phyloP scores from a whole-genome alignment of 495 filamentous ascomycete species.

The Gamarada debralockiae region DNA sequence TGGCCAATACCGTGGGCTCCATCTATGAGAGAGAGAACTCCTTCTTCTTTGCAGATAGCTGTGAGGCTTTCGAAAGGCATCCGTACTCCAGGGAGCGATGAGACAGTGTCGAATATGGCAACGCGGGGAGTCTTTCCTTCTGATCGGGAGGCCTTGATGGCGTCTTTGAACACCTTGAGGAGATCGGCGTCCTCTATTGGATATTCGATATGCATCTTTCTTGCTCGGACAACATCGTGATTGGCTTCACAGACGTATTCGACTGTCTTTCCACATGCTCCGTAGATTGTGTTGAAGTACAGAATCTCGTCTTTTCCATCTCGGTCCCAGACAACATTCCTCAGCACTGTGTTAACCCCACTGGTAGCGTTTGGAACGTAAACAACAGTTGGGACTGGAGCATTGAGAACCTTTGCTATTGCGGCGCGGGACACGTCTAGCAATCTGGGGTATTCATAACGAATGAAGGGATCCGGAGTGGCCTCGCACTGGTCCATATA shows the following conservation, averaged over 20 bases:
- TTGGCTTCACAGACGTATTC: slow-evolving; percentile 59
- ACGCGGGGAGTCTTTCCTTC: slow-evolving; percentile 49
- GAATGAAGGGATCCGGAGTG: slow-evolving; percentile 69
- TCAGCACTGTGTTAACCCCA: slow-evolving; percentile 75
- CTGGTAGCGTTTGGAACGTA: slow-evolving; percentile 80
- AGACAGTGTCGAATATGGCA: slow-evolving; percentile 77
- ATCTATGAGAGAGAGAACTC: slow-evolving; percentile 61
- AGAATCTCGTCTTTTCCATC: slow-evolving; percentile 58
- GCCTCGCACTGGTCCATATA: slow-evolving; percentile 60
- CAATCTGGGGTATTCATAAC: slow-evolving; percentile 51
- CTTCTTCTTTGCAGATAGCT: slow-evolving; percentile 56
- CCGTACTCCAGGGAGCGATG: slow-evolving; percentile 68
- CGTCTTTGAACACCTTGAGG: slow-evolving; percentile 44
- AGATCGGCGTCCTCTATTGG: slow-evolving; percentile 59
- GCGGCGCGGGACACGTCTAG: slow-evolving; percentile 61
- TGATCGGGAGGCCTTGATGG: slow-evolving; percentile 35
- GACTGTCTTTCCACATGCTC: slow-evolving; percentile 66
- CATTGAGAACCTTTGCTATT: slow-evolving; percentile 60
- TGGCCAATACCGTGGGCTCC: slow-evolving; percentile 81
- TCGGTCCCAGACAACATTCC: slow-evolving; percentile 54
- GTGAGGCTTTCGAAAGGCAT: slow-evolving; percentile 73
- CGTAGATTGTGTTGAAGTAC: slow-evolving; percentile 65
- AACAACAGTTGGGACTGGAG: slow-evolving; percentile 59
- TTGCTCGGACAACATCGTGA: slow-evolving; percentile 30
- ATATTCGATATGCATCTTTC: slow-evolving; percentile 43